Evolutionary conservation across 306 rosid species (phyloP).

Genomic region (Mimosa pudica): DNA sequence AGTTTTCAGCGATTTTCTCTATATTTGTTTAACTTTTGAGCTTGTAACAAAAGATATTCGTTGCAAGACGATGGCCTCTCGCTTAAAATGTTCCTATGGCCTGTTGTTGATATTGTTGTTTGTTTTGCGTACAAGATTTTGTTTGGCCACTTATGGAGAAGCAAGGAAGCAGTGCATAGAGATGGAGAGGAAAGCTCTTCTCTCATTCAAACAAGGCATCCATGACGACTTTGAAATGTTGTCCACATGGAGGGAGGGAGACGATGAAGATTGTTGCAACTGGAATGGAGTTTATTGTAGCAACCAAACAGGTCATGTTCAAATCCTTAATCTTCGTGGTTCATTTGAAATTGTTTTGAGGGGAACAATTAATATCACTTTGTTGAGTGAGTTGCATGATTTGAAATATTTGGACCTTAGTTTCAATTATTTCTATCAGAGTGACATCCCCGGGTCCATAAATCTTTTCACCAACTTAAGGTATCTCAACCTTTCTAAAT

Average conservation of each 20-base stretch:
- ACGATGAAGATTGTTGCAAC: conserved; percentile 6
- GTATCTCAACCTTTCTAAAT: conserved; percentile 13
- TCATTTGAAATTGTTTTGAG: background rate
- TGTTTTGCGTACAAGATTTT: background rate
- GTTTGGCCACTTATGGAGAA: background rate
- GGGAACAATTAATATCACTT: background rate
- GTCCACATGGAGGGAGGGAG: conserved; percentile 7
- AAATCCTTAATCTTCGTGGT: conserved; percentile 15
- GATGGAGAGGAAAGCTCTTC: conserved; percentile 19
- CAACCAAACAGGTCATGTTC: conserved; percentile 5
- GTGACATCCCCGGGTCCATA: background rate
- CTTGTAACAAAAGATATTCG: background rate
- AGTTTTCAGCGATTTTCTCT: background rate
- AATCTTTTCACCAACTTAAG: background rate
- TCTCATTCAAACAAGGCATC: conserved; percentile 7
- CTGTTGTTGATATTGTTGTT: background rate
- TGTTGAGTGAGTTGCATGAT: background rate
- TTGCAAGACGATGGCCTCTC: background rate
- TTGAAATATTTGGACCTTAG: conserved; percentile 26
- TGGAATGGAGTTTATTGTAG: conserved; percentile 28
- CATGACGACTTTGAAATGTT: background rate
- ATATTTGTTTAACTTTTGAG: background rate
- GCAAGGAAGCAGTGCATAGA: background rate
- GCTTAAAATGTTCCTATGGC: background rate
- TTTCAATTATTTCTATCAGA: fast-evolving